Evolutionary conservation across 2,329 filamentous ascomycete genomes (phyloP).

Genomic region (Lachnellula cervina): DNA sequence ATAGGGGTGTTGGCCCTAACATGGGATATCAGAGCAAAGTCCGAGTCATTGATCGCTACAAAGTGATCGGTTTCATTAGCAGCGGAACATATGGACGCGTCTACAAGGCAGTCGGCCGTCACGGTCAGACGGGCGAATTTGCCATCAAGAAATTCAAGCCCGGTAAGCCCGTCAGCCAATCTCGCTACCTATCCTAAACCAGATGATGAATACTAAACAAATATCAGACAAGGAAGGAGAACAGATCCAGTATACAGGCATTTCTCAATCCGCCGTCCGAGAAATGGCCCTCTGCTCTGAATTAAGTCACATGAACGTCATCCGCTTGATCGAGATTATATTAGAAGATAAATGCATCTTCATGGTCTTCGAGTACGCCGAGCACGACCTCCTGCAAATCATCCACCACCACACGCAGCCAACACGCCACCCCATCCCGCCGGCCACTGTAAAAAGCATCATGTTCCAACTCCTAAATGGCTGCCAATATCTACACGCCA

Average conservation of each 20-base stretch:
- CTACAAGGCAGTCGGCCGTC: conserved; percentile 83
- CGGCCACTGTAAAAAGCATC: conserved; percentile 84
- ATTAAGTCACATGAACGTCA: conserved; percentile 81
- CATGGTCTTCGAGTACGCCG: conserved; percentile 98
- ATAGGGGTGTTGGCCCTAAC: conserved; percentile 41
- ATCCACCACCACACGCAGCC: conserved; percentile 94
- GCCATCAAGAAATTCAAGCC: conserved; percentile 86
- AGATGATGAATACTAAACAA: conserved; percentile 1
- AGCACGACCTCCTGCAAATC: conserved; percentile 95
- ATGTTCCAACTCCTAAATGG: conserved; percentile 95
- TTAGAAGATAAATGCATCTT: conserved; percentile 98
- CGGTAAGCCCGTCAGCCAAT: conserved; percentile 16
- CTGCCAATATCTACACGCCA: conserved; percentile 87
- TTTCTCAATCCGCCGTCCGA: conserved; percentile 93
- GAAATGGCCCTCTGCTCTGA: conserved; percentile 98
- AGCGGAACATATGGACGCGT: conserved; percentile 97
- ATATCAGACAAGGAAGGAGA: conserved; percentile 85
- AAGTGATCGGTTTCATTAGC: conserved; percentile 96
- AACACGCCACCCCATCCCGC: conserved; percentile 80
- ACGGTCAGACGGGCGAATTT: conserved; percentile 74
- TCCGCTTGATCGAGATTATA: conserved; percentile 90
- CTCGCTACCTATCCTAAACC: not conserved
- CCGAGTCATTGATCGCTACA: conserved; percentile 86
- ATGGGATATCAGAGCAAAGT: conserved; percentile 69
- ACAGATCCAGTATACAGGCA: conserved; percentile 88